Base-by-base conservation (phyloP, 148 eudicot genomes). In the Mesembryanthemum crystallinum region DNA sequence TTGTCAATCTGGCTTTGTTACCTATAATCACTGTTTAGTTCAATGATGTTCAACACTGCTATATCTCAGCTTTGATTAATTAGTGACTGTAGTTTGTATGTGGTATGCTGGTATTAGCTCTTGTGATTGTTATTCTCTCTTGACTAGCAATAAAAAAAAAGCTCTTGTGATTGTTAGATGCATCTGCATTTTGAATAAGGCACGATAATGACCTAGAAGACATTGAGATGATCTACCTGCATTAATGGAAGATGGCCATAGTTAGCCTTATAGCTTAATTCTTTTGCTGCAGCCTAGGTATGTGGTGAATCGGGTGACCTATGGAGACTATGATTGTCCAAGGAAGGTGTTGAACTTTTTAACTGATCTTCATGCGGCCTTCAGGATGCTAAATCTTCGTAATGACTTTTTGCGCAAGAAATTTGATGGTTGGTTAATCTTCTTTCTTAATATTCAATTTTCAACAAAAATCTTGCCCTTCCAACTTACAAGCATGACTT, bases 301-400 rank as follows among this genome's bases (percentile, higher is more conserved):
- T 76, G 98, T 92, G 63, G 98, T 95, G 75, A 95, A 95, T 82
- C 92, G 81, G 79, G 99, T 95, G 82, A 95, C 99, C 43, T 86
- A 97, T 80, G 99, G 94, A 63, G 96, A 95, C 82, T 95, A 95
- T 79, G 99, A 95, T 84, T 92, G 88, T 71, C 98, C 98, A 45
- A 84, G 91, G 75, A 91, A 89, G 79, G 99, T 95, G 70, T 32
- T 92, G 80, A 88, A 83, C 79, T 95, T 95, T 76, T 73, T 95
- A 72, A 95, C 98, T 39, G 98, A 95, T 77, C 98, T 95, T 69
- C 98, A 95, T 73, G 92, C 97, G 47, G 87, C 98, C 62, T 94
- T 94, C 67, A 92, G 98, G 82, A 89, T 94, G 98, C 93, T 94
- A 54, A 94, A 92, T 83, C 98, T 94, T 54, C 89, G 98, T 35